These are phyloP conservation scores for Boletus rubroflammeus DNA, from an alignment of 768 basidiomycete genomes.

Conservation along the genomic window DNA sequence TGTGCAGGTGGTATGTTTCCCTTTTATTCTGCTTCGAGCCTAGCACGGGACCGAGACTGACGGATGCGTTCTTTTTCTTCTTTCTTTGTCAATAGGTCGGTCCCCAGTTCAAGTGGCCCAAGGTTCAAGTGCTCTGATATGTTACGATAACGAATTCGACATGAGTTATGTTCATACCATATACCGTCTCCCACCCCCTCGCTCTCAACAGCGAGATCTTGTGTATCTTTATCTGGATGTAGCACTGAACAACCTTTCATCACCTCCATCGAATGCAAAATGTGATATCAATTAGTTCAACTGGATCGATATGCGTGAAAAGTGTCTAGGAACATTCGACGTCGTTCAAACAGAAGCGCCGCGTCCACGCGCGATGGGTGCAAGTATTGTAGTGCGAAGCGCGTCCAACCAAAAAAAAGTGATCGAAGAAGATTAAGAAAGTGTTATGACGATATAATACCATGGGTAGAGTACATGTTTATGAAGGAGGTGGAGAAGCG, in stretches of 20 bases:
- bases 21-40: not conserved
- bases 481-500: conserved; percentile 63
- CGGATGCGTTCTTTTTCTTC: not conserved
- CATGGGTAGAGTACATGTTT: conserved; percentile 28
- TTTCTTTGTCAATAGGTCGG: conserved; percentile 40
- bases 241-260: conserved; percentile 11
- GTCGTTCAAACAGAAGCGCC: conserved; percentile 10
- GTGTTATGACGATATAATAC: conserved; percentile 20
- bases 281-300: conserved; percentile 22
- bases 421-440: conserved; percentile 14
- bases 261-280: conserved; percentile 1
- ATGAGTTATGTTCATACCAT: not conserved
- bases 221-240: conserved; percentile 30
- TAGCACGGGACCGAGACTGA: not conserved
- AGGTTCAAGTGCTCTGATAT: conserved; percentile 42
- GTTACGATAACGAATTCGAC: not conserved
- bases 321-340: conserved; percentile 12
- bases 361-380: conserved; percentile 16
- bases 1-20: conserved; percentile 64
- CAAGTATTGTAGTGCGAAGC: conserved; percentile 23
- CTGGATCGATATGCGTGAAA: not conserved
- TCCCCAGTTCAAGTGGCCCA: conserved; percentile 56
- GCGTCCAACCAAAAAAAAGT: conserved; percentile 13
- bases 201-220: conserved; percentile 39
- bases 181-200: conserved; percentile 14